Base-by-base conservation (phyloP, 2,329 filamentous ascomycete species). In the Cadophora malorum region DNA sequence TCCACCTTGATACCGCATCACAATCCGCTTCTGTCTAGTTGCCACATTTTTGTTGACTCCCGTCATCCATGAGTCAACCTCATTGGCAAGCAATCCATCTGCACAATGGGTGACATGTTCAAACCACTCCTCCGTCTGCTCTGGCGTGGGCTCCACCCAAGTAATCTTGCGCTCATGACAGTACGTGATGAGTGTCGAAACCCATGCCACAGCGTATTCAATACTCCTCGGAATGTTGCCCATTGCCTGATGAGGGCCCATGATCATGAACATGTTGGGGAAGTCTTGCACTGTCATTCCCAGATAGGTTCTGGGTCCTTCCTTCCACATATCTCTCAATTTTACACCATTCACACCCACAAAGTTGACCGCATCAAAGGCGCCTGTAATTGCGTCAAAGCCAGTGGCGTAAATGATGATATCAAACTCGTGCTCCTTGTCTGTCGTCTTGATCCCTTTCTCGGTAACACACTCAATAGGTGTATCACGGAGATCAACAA, bases 1-100 rank as follows among this genome's bases (percentile, higher is more conserved):
- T 4, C 80, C 77, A 0, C 83, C 83, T 35, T 79, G 79, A 67
- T 85, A 86, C 56, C 83, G 76, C 3, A 80, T 80, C 70, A 86
- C 78, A 9, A 77, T 81, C 56, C 83, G 77, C 68, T 79, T 80
- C 71, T 81, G 78, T 76, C 84, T 84, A 47, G 79, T 76, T 19
- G 77, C 76, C 49, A 85, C 72, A 67, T 86, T 85, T 70, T 79
- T 83, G 70, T 86, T 86, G 1, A 86, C 81, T 0, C 84, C 84
- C 1, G 83, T 86, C 83, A 86, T 85, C 84, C 84, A 86, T 1
- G 79, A 81, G 68, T 86, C 83, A 0, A 85, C 81, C 69, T 84
- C 80, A 67, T 82, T 83, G 0, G 79, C 78, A 31, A 86, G 70
- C 10, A 82, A 67, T 0, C 83, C 83, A 45, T 81, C 74, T 0